Evolutionary conservation across 257 asterid species (phyloP), one percentile per base, ranked within the genome.

Genomic region (Cinchona pubescens): DNA sequence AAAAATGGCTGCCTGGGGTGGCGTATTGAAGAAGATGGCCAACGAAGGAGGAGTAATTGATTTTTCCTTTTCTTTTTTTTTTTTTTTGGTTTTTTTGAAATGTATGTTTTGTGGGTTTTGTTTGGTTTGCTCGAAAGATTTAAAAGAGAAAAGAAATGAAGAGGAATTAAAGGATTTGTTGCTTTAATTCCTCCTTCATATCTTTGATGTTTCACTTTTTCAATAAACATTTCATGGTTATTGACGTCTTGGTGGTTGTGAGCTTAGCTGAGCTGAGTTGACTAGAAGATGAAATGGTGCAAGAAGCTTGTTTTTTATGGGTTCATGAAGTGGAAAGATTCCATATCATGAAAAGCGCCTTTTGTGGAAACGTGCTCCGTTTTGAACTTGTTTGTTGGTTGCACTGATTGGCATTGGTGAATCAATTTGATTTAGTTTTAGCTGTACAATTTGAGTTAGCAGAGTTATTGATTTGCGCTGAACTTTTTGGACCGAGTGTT

Each of bases 21-120:
- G 71, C 27, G 19, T 76, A n/a, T 74, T 59, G 62, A 68, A 75
- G 53, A 85, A 83, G 85, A 82, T 69, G 72, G 80, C 49, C 53
- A 65, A 76, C 63, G 84, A 76, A 46, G 85, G 75, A 37, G n/a
- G n/a, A n/a, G n/a, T n/a, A n/a, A n/a, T n/a, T n/a, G n/a, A n/a
- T n/a, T n/a, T n/a, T n/a, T n/a, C n/a, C n/a, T n/a, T n/a, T n/a
- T n/a, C n/a, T n/a, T n/a, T n/a, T n/a, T n/a, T n/a, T n/a, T n/a
- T n/a, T n/a, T n/a, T n/a, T n/a, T n/a, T n/a, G n/a, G 5, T 62
- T 69, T 7, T 32, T 4, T 51, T 55, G 34, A 58, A 58, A 25
- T 43, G 27, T 27, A n/a, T n/a, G n/a, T n/a, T 48, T 27, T 25
- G 37, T 43, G 72, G 58, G 72, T 18, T 43, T 67, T 11, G 72